Conservation (phyloP, 352 stramenopile genomes). For the Phytophthora pistaciae region DNA sequence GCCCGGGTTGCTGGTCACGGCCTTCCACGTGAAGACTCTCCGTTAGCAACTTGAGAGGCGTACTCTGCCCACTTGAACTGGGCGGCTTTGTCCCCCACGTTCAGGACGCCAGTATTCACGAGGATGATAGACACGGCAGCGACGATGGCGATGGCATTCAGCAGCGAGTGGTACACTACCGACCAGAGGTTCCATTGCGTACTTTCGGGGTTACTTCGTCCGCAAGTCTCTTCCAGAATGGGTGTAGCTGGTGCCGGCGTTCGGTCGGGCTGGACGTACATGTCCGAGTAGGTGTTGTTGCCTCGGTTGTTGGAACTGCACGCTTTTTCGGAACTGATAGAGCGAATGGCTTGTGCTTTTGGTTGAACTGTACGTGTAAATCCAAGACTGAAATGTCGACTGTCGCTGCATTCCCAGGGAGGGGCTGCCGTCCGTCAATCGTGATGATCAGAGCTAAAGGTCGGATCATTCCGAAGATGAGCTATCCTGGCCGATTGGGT, state of each 20-base stretch:
- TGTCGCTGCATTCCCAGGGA: too few relatives aligned
- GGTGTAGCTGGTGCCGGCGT: slow-evolving; percentile 5
- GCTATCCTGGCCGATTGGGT: too few relatives aligned
- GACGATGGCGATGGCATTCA: slow-evolving; percentile 2
- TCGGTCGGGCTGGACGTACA: not conserved
- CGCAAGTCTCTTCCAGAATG: slow-evolving; percentile 12
- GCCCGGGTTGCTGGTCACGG: not conserved
- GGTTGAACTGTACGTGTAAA: too few relatives aligned
- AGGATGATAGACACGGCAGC: not conserved
- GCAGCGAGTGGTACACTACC: slow-evolving; percentile 1
- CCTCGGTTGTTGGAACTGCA: not conserved
- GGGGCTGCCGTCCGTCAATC: too few relatives aligned
- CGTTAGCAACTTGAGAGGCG: slow-evolving; percentile 9
- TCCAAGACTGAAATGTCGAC: too few relatives aligned
- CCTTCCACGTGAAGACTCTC: slow-evolving; percentile 10
- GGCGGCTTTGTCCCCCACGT: slow-evolving; percentile 4
- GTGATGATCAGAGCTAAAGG: too few relatives aligned
- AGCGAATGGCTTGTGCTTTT: too few relatives aligned
- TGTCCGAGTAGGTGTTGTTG: too few relatives aligned
- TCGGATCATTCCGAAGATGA: too few relatives aligned
- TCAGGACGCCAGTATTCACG: slow-evolving; percentile 7
- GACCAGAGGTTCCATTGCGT: not conserved
- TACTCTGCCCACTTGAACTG: slow-evolving; percentile 8
- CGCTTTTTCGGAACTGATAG: not conserved
- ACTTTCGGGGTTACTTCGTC: not conserved